Conservation (phyloP, 75 land plant species). For the Larix kaempferi region DNA sequence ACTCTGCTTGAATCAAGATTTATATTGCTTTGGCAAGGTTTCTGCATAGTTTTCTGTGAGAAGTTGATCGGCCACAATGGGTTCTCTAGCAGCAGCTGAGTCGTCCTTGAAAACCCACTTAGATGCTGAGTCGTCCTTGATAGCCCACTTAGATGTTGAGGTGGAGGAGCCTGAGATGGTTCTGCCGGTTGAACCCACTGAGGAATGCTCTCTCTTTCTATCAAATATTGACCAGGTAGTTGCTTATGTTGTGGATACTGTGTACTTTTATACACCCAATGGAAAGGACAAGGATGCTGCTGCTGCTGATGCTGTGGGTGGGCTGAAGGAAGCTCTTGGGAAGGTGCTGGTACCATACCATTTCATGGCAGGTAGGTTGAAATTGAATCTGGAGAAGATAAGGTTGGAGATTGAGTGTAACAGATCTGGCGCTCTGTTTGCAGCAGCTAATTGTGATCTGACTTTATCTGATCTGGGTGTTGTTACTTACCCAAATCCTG, state of each 20-base stretch:
- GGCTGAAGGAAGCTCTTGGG: conserved; percentile 10
- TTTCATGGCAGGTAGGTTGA: conserved; percentile 46
- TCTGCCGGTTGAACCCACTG: conserved; percentile 25
- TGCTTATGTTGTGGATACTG: conserved; percentile 41
- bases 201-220: conserved; percentile 34
- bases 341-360: conserved; percentile 37
- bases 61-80: not conserved
- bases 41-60: not conserved
- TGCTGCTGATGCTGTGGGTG: not conserved
- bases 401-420: conserved; percentile 36
- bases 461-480: conserved; percentile 27
- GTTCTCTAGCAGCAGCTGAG: not conserved
- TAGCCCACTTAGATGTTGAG: not conserved
- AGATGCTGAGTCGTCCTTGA: too few species aligned
- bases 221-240: conserved; percentile 60
- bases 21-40: not conserved
- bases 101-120: too few species aligned
- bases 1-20: not conserved
- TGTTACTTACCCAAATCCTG: conserved; percentile 26
- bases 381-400: conserved; percentile 5
- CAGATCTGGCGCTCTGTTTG: conserved; percentile 30
- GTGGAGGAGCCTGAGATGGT: conserved; percentile 1
- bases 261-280: conserved; percentile 46
- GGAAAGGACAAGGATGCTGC: not conserved
- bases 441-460: conserved; percentile 14